A percentile compares a stretch with the other conserved stretches of the same genome.
Conservation (phyloP, 208 protist genomes). For the Trichomonas vaginalis region DNA sequence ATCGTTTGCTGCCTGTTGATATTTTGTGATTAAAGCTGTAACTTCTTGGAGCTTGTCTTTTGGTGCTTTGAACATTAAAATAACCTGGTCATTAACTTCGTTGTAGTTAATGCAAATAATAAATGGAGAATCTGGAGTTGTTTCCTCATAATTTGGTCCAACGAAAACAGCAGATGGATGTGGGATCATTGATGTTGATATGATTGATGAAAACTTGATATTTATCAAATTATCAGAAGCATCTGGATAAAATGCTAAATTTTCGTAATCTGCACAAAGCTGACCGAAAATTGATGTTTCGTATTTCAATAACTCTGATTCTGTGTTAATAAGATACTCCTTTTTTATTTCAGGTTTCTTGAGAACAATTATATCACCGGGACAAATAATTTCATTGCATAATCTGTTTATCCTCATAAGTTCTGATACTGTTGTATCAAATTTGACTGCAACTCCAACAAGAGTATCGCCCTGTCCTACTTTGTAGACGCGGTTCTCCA, state of each 20-base stretch:
- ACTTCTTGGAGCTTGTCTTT: background rate
- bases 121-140: background rate
- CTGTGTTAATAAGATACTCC: too few species aligned
- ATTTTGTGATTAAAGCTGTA: background rate
- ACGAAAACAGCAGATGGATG: background rate
- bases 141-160: background rate
- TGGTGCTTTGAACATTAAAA: background rate
- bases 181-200: background rate
- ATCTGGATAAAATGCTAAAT: background rate
- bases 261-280: background rate
- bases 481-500: background rate
- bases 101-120: background rate
- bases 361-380: background rate
- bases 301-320: background rate
- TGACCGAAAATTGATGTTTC: background rate
- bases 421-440: background rate
- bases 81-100: background rate
- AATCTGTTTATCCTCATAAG: background rate
- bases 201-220: background rate
- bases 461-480: background rate
- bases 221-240: background rate
- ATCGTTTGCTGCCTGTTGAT: background rate
- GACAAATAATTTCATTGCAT: background rate
- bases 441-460: background rate
- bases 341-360: background rate